Conservation (phyloP, 139 green algal genomes). For the Coelastrella sp. region DNA sequence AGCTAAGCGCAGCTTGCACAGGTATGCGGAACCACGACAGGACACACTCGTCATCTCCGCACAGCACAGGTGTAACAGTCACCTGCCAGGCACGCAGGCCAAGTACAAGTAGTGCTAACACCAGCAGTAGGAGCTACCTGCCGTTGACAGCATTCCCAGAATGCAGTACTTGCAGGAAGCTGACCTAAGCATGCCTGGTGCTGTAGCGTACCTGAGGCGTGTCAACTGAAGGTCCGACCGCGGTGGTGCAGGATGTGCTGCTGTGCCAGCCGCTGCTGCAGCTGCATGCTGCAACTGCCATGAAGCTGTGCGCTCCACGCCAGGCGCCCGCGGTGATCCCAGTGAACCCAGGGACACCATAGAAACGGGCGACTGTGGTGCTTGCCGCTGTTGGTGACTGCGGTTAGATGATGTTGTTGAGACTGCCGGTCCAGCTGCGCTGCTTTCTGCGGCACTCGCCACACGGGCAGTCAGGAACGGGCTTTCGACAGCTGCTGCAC, state of each 20-base stretch:
- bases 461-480: background rate
- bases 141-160: background rate
- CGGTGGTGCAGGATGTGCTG: slow-evolving; percentile 6
- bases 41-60: no score
- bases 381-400: slow-evolving; percentile 11
- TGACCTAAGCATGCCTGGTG: no score
- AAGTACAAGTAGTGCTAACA: no score
- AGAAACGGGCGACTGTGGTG: background rate
- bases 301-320: slow-evolving; percentile 11
- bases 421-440: slow-evolving; percentile 15
- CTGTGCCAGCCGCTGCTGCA: slow-evolving; percentile 38
- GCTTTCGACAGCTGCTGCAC: background rate
- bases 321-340: background rate
- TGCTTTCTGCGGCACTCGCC: background rate
- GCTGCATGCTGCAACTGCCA: slow-evolving; percentile 48
- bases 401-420: background rate
- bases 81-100: no score
- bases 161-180: no score
- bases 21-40: no score
- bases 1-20: no score
- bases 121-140: background rate
- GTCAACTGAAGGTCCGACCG: background rate
- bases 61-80: no score
- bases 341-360: background rate
- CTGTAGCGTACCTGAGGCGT: background rate